Percentiles rank a stretch among this genome's conserved stretches.
phyloP scores from a whole-genome alignment of 1,284 basidiomycete genomes.

The Heterobasidion irregulare region DNA sequence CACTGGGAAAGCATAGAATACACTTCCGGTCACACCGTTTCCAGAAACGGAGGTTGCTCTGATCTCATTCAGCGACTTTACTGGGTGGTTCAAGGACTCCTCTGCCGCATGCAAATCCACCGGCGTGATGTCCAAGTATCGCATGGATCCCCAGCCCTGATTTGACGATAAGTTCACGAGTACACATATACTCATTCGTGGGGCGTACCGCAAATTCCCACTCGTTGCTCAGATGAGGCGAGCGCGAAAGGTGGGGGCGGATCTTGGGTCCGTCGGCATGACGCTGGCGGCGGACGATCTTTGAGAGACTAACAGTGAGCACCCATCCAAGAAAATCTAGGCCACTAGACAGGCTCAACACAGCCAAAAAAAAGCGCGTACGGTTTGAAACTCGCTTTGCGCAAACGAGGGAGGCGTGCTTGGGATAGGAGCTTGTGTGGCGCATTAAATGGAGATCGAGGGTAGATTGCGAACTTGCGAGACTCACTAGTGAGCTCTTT shows the following conservation, averaged over 20 bases:
- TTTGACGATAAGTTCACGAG: background rate
- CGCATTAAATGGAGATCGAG: too few species aligned
- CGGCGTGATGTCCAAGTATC: constrained; percentile 10
- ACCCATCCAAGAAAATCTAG: background rate
- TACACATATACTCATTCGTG: too few species aligned
- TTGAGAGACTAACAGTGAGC: background rate
- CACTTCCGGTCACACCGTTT: constrained; percentile 59
- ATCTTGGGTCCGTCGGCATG: constrained; percentile 10
- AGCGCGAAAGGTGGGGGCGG: constrained; percentile 5
- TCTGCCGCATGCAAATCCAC: constrained; percentile 1
- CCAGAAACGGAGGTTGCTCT: constrained; percentile 39
- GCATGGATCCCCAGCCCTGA: constrained; percentile 13
- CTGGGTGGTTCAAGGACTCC: constrained; percentile 3
- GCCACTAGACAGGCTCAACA: background rate
- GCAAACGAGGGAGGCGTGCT: constrained; percentile 10
- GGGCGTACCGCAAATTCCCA: constrained; percentile 12
- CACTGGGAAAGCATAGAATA: constrained; percentile 64
- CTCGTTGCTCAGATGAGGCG: constrained; percentile 6
- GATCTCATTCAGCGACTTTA: constrained; percentile 6
- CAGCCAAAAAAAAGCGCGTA: background rate
- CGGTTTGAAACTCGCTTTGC: constrained; percentile 14
- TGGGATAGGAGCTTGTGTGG: too few species aligned
- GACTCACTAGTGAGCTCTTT: too few species aligned
- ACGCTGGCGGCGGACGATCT: constrained; percentile 14
- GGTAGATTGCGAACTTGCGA: too few species aligned